Base-by-base conservation (phyloP, 2,329 filamentous ascomycete genomes). In the Penicillium brevicompactum region DNA sequence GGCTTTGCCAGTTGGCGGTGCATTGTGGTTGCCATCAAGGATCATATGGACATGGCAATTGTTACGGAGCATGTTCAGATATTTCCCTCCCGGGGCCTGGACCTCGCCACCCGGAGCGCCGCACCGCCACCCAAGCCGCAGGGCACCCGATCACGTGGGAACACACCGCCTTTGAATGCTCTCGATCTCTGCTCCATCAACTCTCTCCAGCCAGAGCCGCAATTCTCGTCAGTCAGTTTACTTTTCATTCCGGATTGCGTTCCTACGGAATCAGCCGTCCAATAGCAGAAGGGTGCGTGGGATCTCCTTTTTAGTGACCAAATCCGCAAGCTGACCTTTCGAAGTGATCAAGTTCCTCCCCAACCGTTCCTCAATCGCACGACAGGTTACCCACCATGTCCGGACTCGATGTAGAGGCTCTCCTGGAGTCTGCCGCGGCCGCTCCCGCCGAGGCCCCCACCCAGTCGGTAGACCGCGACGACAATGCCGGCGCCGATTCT, bases 321-420 rank as follows among this genome's bases (percentile, higher is more conserved):
- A 8, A 6, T 3, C 3, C 4, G 24, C 24, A 27, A 27, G 24
- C 70, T 74, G 70, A 73, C 70, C 60, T 53, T 66, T 53, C 61
- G 63, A 74, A 76, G 73, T 76, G 73, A 76, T 61, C 64, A 64
- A 67, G 56, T 66, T 63, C 66, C 65, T 57, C 64, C 66, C 67
- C 47, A 60, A 55, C 62, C 59, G 67, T 61, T 53, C 45, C 55
- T 49, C 47, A 30, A 59, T 46, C 49, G 45, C 55, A 51, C 5
- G 40, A 50, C 58, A 54, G 52, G 37, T 63, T 60, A 60, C 61
- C 58, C 75, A 79, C 65, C 65, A 88, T 88, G 86, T 86, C 86
- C 72, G 82, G 82, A 74, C 79, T 88, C 65, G 91, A 96, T 71
- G 91, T 97, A 67, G 92, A 97, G 81, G 91, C 91, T 63, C 84